Conservation (phyloP, 108 stramenopile species). For the Pelagomonas calceolata region DNA sequence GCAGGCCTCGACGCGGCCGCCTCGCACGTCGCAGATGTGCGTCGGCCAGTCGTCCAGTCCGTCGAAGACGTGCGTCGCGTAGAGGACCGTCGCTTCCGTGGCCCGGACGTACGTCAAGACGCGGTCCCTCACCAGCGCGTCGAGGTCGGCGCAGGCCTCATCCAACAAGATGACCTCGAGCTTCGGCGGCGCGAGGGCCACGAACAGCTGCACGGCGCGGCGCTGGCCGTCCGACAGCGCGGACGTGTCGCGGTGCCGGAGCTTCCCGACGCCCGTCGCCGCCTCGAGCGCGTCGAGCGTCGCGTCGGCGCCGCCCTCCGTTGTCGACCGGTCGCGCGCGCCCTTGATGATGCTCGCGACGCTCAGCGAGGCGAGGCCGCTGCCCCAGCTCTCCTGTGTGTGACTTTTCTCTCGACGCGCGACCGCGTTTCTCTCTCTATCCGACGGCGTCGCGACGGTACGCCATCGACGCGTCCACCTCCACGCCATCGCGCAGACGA, state of each 20-base stretch:
- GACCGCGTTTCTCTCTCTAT: not conserved
- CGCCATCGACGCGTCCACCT: too few relatives aligned
- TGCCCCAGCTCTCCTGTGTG: not conserved
- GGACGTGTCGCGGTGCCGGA: not conserved
- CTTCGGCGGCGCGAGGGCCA: slow-evolving; percentile 77
- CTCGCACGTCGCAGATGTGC: slow-evolving; percentile 44
- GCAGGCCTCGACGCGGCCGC: too few relatives aligned
- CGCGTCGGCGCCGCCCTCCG: not conserved
- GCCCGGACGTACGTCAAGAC: slow-evolving; percentile 75
- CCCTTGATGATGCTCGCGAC: too few relatives aligned
- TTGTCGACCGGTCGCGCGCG: not conserved
- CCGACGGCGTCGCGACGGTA: too few relatives aligned
- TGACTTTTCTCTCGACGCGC: not conserved
- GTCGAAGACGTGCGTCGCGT: slow-evolving; percentile 98
- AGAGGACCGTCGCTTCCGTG: slow-evolving; percentile 74
- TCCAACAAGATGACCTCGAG: slow-evolving; percentile 87
- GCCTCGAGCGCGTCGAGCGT: not conserved
- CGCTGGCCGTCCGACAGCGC: slow-evolving; percentile 52
- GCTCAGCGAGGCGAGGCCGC: too few relatives aligned
- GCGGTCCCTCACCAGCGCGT: slow-evolving; percentile 85
- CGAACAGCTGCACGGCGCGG: slow-evolving; percentile 87
- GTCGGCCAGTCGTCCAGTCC: slow-evolving; percentile 72
- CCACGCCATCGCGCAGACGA: too few relatives aligned
- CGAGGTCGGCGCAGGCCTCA: slow-evolving; percentile 89
- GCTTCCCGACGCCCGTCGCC: not conserved